These are phyloP conservation scores for Gossypium davidsonii DNA, from an alignment of 441 rosid species.

Conservation along the genomic window DNA sequence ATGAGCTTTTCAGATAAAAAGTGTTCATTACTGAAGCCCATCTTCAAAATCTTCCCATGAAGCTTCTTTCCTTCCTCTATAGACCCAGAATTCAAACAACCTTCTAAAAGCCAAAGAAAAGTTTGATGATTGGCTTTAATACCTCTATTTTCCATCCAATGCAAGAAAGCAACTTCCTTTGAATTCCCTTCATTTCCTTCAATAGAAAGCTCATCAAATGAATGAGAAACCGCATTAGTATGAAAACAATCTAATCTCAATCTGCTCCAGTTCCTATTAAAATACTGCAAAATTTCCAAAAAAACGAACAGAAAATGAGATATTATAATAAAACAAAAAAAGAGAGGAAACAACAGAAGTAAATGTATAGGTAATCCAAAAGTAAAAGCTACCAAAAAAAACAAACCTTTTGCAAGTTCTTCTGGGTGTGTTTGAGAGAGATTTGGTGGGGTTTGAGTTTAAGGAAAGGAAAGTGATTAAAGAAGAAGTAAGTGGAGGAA, in stretches of 20 bases:
- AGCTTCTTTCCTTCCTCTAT: conserved; percentile 43
- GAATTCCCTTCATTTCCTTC: conserved; percentile 24
- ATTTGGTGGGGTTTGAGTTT: conserved; percentile 18
- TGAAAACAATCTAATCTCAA: conserved; percentile 21
- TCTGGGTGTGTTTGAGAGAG: conserved; percentile 14
- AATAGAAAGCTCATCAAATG: conserved; percentile 29
- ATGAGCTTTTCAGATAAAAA: conserved; percentile 40
- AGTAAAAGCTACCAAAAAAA: not conserved
- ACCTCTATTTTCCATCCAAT: conserved; percentile 42
- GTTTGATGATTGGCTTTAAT: conserved; percentile 43
- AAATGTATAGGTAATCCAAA: conserved; percentile 1
- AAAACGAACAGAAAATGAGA: not conserved
- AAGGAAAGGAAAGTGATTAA: conserved; percentile 23
- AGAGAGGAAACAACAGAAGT: not conserved
- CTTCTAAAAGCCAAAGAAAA: conserved; percentile 53
- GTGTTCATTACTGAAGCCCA: conserved; percentile 41
- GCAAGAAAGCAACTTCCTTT: conserved; percentile 27
- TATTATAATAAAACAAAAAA: not conserved
- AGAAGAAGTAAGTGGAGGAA: conserved; percentile 30
- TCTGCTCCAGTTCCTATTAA: conserved; percentile 28
- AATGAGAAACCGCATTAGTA: conserved; percentile 22
- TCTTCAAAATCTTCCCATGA: conserved; percentile 51
- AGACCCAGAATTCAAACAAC: conserved; percentile 40
- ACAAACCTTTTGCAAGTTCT: conserved; percentile 22
- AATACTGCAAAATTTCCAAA: conserved; percentile 24